Conservation (phyloP, 495 filamentous ascomycete genomes). For the Penicillium robsamsonii region DNA sequence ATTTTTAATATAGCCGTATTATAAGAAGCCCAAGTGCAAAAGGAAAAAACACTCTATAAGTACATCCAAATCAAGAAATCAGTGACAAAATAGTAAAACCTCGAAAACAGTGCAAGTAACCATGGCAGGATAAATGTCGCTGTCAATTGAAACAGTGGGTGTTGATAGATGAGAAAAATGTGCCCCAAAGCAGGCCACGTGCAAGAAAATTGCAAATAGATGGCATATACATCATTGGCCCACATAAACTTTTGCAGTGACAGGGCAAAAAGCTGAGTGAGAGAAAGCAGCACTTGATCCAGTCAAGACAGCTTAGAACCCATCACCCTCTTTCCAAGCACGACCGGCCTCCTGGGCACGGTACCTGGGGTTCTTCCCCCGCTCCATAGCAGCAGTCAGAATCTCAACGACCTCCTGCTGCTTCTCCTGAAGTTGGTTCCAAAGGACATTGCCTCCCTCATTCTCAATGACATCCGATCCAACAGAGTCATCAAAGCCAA, state of each 20-base stretch:
- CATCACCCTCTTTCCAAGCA: constrained; percentile 52
- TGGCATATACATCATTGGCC: constrained; percentile 1
- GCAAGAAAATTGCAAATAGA: constrained; percentile 2
- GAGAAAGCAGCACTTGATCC: not conserved
- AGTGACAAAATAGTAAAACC: not conserved
- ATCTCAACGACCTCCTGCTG: constrained; percentile 37
- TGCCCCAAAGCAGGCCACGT: not conserved
- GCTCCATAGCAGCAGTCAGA: constrained; percentile 42
- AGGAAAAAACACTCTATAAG: not conserved
- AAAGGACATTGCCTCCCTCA: constrained; percentile 14
- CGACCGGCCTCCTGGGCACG: constrained; percentile 54
- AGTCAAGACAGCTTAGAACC: constrained; percentile 32
- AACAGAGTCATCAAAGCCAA: constrained; percentile 35
- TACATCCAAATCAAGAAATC: not conserved
- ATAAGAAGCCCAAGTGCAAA: not conserved
- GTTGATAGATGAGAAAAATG: not conserved
- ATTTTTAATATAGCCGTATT: not conserved
- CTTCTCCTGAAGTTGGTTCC: constrained; percentile 25
- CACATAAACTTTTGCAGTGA: not conserved
- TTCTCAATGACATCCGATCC: constrained; percentile 34
- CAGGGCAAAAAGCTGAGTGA: not conserved
- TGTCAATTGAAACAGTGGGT: not conserved
- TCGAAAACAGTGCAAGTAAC: not conserved
- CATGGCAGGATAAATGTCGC: not conserved
- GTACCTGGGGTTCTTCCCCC: constrained; percentile 50